These are phyloP conservation scores for Lojkania enalia DNA, from an alignment of 2,329 filamentous ascomycete genomes.

Conservation along the genomic window DNA sequence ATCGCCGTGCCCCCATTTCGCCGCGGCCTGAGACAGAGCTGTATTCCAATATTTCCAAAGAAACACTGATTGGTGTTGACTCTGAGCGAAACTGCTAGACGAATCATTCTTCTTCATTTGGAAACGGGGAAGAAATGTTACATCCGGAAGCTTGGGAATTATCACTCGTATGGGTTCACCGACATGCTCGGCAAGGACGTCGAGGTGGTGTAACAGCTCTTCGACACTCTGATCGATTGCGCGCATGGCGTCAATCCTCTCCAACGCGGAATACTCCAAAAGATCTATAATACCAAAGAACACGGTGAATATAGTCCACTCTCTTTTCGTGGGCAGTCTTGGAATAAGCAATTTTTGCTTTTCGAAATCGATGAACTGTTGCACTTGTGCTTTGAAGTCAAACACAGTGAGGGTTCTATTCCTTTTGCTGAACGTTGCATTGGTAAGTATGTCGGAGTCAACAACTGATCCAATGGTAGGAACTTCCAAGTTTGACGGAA, in stretches of 20 bases:
- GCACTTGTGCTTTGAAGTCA: conserved; percentile 44
- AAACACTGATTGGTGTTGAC: conserved; percentile 39
- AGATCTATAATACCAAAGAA: conserved; percentile 45
- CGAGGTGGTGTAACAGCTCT: conserved; percentile 38
- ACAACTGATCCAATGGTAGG: conserved; percentile 34
- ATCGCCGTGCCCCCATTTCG: conserved; percentile 34
- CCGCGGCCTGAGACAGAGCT: conserved; percentile 32
- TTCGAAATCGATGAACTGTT: conserved; percentile 39
- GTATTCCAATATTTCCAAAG: conserved; percentile 43
- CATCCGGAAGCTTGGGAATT: conserved; percentile 38
- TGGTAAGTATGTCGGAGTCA: conserved; percentile 34
- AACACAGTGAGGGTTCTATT: conserved; percentile 24
- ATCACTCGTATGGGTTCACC: conserved; percentile 31
- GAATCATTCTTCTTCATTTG: conserved; percentile 27
- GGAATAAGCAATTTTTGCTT: conserved; percentile 28
- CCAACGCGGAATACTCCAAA: conserved; percentile 35
- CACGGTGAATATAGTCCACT: conserved; percentile 42
- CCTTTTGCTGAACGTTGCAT: conserved; percentile 26
- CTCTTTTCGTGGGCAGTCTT: conserved; percentile 20
- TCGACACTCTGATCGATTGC: conserved; percentile 40
- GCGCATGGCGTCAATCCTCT: conserved; percentile 29
- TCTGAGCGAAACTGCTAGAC: conserved; percentile 31
- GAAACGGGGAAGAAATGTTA: conserved; percentile 42
- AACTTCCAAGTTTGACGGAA: conserved; percentile 22
- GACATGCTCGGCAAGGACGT: conserved; percentile 35